These are phyloP conservation scores for Mediolabrus comicus DNA, from an alignment of 108 stramenopile species.

Conservation along the genomic window DNA sequence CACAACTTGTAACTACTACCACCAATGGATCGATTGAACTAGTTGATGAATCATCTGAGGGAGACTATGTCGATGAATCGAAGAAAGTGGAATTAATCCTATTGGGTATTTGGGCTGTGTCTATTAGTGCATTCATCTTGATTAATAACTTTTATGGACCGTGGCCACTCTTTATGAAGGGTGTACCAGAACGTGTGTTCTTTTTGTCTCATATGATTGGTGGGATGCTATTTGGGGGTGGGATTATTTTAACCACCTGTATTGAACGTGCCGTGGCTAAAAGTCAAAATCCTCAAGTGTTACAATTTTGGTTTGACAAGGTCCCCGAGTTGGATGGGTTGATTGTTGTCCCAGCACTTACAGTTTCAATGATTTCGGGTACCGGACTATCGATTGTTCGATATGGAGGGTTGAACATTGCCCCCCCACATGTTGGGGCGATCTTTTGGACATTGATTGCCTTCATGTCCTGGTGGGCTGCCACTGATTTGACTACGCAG, in stretches of 20 bases:
- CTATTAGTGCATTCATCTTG: slow-evolving; percentile 52
- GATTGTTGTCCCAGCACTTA: slow-evolving; percentile 63
- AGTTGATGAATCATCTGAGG: slow-evolving; percentile 15
- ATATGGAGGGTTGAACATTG: slow-evolving; percentile 58
- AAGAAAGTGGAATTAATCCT: slow-evolving; percentile 51
- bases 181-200: slow-evolving; percentile 46
- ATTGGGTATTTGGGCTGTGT: slow-evolving; percentile 44
- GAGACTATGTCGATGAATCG: slow-evolving; percentile 28
- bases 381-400: slow-evolving; percentile 51
- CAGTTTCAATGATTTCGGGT: slow-evolving; percentile 52
- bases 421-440: slow-evolving; percentile 54
- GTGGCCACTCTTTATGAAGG: slow-evolving; percentile 50
- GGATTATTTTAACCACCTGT: slow-evolving; percentile 48
- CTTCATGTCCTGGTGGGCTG: slow-evolving; percentile 61
- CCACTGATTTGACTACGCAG: slow-evolving; percentile 63
- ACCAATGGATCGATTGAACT: neutral
- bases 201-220: slow-evolving; percentile 58
- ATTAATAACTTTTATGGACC: slow-evolving; percentile 58
- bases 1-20: slow-evolving; percentile 6
- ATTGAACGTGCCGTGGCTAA: slow-evolving; percentile 52
- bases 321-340: slow-evolving; percentile 51
- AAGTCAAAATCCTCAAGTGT: slow-evolving; percentile 40
- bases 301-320: slow-evolving; percentile 64
- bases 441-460: slow-evolving; percentile 55
- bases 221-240: slow-evolving; percentile 64